Evolutionary conservation across 352 stramenopile genomes (phyloP), one percentile per base, ranked within the genome.

Genomic region (Albugo laibachii): DNA sequence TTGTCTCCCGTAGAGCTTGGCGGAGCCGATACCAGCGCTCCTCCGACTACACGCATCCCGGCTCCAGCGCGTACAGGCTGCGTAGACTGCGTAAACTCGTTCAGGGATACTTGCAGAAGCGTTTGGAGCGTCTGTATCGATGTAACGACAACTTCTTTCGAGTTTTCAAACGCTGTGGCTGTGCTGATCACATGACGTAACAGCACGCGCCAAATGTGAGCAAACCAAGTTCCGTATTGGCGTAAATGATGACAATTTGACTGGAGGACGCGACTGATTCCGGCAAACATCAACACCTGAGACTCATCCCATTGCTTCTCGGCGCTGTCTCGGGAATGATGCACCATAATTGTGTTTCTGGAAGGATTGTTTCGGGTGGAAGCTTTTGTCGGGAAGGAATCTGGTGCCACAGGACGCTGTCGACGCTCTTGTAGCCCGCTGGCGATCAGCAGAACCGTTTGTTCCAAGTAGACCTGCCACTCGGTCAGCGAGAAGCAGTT

Each of bases 251-350:
- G 66, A 59, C 69, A 80, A 27, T 91, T 85, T 0, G 71, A 86
- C 55, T 87, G 80, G 13, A 98, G 66, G 1, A 98, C 83, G 47
- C 94, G 80, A 52, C 83, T 93, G 27, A 98, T 74, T 12, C 93
- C 94, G 35, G 88, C 81, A 37, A 98, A 67, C 53, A 95, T 80
- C 15, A 97, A 59, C 21, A 97, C 89, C 38, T 94, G 83, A 13
- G 94, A 98, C 53, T 96, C 93, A 38, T 94, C 82, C 92, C 94
- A 98, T 63, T 98, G 94, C 55, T 98, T 98, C 27, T 85, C 78
- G 0, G 69, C 69, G 35, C 80, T 97, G 65, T 98, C 93, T 14
- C 93, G 72, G 13, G 86, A 97, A 55, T 98, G 93, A 54, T 98
- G 94, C 47, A 98, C 74, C 48, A 92, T 76, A 24, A 84, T 73